Percentiles rank a stretch among this genome's conserved stretches.
Evolutionary conservation across 768 basidiomycete species (phyloP).

Genomic region (Leccinum variicolor): DNA sequence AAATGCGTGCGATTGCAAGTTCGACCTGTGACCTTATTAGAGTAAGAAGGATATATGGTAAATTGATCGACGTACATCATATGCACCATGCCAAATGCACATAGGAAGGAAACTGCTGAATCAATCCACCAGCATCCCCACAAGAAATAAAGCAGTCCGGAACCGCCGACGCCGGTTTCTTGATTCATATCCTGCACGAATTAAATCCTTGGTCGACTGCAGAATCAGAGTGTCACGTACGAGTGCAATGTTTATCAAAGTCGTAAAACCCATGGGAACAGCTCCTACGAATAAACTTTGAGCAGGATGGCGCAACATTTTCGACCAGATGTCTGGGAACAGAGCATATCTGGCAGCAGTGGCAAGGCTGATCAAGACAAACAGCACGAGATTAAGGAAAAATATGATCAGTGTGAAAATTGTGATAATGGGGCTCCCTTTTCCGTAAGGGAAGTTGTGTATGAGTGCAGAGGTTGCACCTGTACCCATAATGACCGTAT

Average conservation of each 20-base stretch:
- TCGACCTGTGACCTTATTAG: slow-evolving; percentile 37
- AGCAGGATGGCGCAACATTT: slow-evolving; percentile 44
- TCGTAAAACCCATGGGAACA: slow-evolving; percentile 44
- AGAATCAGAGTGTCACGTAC: slow-evolving; percentile 21
- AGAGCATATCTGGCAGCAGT: slow-evolving; percentile 39
- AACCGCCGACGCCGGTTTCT: slow-evolving; percentile 35
- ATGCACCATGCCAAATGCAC: slow-evolving; percentile 49
- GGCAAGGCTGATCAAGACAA: slow-evolving; percentile 31
- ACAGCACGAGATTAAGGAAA: slow-evolving; percentile 39
- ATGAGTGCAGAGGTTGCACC: slow-evolving; percentile 39
- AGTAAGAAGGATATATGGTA: not conserved
- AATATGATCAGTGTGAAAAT: slow-evolving; percentile 37
- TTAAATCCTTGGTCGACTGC: not conserved
- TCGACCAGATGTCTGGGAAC: slow-evolving; percentile 41
- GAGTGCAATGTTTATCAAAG: slow-evolving; percentile 39
- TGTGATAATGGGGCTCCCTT: slow-evolving; percentile 30
- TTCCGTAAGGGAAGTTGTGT: slow-evolving; percentile 42
- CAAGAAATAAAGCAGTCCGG: slow-evolving; percentile 36
- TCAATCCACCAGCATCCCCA: slow-evolving; percentile 56
- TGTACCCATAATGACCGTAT: slow-evolving; percentile 48
- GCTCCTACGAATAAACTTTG: slow-evolving; percentile 45
- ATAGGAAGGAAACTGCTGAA: slow-evolving; percentile 36
- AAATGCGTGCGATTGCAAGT: slow-evolving; percentile 38
- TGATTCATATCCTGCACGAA: slow-evolving; percentile 29
- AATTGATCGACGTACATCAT: slow-evolving; percentile 35